phyloP scores from a whole-genome alignment of 1,284 basidiomycete genomes.

The Phlebopus sp. region DNA sequence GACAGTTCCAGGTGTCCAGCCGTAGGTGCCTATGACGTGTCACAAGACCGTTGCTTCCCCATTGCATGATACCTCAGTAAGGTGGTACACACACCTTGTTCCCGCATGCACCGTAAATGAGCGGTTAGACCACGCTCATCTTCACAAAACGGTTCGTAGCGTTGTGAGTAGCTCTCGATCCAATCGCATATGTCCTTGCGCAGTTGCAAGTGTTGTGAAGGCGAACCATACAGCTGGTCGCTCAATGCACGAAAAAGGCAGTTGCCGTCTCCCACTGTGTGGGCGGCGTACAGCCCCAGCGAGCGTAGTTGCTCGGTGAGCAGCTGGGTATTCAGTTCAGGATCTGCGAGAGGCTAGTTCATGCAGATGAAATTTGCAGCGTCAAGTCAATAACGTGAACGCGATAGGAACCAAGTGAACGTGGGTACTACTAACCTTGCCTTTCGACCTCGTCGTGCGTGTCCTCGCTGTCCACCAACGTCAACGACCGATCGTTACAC shows the following conservation, averaged over 20 bases:
- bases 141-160: constrained; percentile 88
- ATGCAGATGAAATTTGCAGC: constrained; percentile 13
- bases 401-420: constrained; percentile 22
- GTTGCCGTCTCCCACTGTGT: constrained; percentile 82
- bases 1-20: constrained; percentile 88
- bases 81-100: constrained; percentile 56
- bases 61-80: constrained; percentile 1
- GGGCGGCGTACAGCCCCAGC: constrained; percentile 75
- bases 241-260: constrained; percentile 83
- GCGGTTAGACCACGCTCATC: constrained; percentile 74
- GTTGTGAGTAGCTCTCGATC: constrained; percentile 65
- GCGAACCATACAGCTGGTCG: constrained; percentile 80
- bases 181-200: constrained; percentile 80
- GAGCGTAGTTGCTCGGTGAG: constrained; percentile 69
- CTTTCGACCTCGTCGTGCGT: constrained; percentile 62
- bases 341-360: constrained; percentile 57
- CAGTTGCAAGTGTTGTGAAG: constrained; percentile 66
- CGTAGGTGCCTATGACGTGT: constrained; percentile 68
- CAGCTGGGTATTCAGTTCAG: constrained; percentile 58
- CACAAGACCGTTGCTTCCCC: constrained; percentile 13
- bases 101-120: constrained; percentile 73
- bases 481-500: constrained; percentile 23
- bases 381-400: constrained; percentile 13
- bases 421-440: constrained; percentile 46
- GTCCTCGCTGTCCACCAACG: constrained; percentile 50